Base-by-base conservation (phyloP, 2,329 filamentous ascomycete species). In the Fusarium acutatum region DNA sequence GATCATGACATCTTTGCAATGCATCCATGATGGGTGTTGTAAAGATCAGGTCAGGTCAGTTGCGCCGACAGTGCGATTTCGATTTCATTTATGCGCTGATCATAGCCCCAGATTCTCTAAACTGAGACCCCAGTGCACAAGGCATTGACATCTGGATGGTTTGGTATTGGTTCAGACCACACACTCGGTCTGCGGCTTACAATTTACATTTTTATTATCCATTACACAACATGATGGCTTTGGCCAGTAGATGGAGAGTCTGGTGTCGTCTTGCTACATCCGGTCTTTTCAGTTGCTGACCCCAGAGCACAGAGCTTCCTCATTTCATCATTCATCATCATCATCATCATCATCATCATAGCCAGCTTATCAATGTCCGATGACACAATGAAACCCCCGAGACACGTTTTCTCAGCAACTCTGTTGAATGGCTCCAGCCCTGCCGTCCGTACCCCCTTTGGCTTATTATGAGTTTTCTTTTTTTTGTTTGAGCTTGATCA, bases 351-450 rank as follows among this genome's bases (percentile, higher is more conserved):
- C 70, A 71, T 75, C 64, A 72, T 76, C 60, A 67, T 62, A 69
- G 73, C 75, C 73, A 77, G 57, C 75, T 73, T 73, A 77, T 74
- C 69, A 58, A 54, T 59, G 35, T 67, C 64, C 61, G 60, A 73
- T 77, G 66, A 64, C 71, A 76, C 58, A 64, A 74, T 68, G 37
- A 60, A 69, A 47, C 60, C 64, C 40, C 64, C 35, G 34, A 35
- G 47, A 64, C 72, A 77, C 69, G 73, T 77, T 77, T 62, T 71
- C 56, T 58, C 46, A 61, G n/a, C 47, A 49, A 52, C 60, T 49
- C 47, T 52, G 37, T 37, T 75, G 71, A 75, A 75, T 75, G 75
- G 73, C 46, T 64, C 40, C 32, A 44, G 32, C 26, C 53, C 46
- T 53, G 37, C 52, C 28, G 26, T 52, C 47, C 22, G 18, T 62